Evolutionary conservation across 2,329 filamentous ascomycete genomes (phyloP).

Genomic region (Arthrobotrys iridis): DNA sequence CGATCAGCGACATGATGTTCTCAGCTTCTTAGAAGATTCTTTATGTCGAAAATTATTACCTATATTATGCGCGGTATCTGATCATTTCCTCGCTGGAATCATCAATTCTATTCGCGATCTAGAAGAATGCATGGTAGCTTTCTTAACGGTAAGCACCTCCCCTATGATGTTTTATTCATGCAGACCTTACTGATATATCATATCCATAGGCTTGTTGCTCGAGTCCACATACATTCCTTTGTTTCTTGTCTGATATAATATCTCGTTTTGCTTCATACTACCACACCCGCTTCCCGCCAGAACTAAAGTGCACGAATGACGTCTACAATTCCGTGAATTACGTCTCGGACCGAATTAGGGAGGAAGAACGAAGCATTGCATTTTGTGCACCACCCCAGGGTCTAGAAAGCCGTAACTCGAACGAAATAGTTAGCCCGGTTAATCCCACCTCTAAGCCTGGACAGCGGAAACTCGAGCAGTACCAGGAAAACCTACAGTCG

Average conservation of each 20-base stretch:
- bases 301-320: background rate
- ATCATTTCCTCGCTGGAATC: background rate
- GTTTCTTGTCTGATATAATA: background rate
- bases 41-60: background rate
- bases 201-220: background rate
- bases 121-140: background rate
- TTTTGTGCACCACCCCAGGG: background rate
- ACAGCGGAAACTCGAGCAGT: background rate
- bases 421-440: no score
- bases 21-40: background rate
- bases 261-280: background rate
- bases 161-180: background rate
- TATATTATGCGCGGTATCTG: background rate
- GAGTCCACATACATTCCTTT: background rate
- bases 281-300: background rate
- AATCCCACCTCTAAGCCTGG: background rate
- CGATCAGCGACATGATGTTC: background rate
- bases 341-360: background rate
- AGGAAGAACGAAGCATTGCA: background rate
- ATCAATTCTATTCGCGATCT: background rate
- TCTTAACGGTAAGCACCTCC: background rate
- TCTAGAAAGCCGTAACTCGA: no score
- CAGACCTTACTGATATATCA: background rate
- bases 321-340: background rate
- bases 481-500: background rate